Evolutionary conservation across 805 yeast species (phyloP), one percentile per base, ranked within the genome.

Genomic region (Saturnispora saitoi): DNA sequence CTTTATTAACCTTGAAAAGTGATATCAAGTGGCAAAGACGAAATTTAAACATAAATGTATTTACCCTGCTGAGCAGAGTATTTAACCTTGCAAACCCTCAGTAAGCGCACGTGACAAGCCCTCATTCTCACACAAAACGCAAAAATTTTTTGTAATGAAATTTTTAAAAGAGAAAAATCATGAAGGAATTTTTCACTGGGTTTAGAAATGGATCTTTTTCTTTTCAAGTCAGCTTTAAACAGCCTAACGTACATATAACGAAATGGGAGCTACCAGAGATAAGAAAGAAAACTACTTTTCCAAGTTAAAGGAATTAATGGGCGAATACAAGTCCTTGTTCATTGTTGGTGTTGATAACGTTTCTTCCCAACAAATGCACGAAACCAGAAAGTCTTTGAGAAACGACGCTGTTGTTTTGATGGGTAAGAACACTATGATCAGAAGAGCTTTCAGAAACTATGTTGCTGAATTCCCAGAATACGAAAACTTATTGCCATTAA

Each of bases 371-470:
- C 99, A 93, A 80, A 90, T 93, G 96, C 99, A 93, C 80, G 95
- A 93, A 82, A 81, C 89, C 80, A 89, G 99, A 86, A 89, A 86
- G 81, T 75, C 88, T 60, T 83, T 93, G 69, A 89, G 99, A 80
- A 86, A 88, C 62, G 85, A 81, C 54, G 99, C 93, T 68, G 93
- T 86, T 63, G 90, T 93, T 62, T 78, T 93, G 69, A 93, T 93
- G 99, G 99, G 99, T 80, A 93, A 93, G 86, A 93, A 93, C 96
- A 93, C 99, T 82, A 91, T 93, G 98, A 96, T 93, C 62, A 88
- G 99, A 81, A 89, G 98, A 79, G 99, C 99, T 70, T 78, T 93
- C 81, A 89, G 99, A 79, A 93, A 89, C 67, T 87, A 88, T 83
- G 70, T 90, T 63, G 48, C 83, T 67, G 98, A 91, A 71, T 80